Conservation (phyloP, 306 rosid species). For the Ziziphus jujuba region DNA sequence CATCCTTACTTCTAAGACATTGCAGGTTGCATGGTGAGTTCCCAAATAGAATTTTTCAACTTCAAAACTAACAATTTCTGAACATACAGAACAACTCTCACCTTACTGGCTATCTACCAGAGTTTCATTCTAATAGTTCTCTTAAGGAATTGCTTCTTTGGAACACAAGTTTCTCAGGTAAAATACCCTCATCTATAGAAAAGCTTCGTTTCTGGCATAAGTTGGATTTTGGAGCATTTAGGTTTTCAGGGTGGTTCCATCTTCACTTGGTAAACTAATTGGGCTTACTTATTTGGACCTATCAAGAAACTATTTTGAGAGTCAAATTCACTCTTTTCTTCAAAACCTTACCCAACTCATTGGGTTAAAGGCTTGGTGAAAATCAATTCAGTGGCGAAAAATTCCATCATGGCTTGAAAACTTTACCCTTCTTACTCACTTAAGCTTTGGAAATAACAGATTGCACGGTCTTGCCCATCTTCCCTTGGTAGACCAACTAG, state of each 20-base stretch:
- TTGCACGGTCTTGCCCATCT: too few relatives aligned
- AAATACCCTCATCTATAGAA: slow-evolving; percentile 31
- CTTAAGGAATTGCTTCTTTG: not conserved
- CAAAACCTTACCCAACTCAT: not conserved
- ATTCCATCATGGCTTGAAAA: slow-evolving; percentile 17
- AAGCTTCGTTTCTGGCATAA: not conserved
- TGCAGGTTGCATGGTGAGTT: slow-evolving; percentile 32
- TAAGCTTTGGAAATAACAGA: too few relatives aligned
- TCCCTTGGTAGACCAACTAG: too few relatives aligned
- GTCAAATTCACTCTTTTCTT: slow-evolving; percentile 7
- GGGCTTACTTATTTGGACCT: not conserved
- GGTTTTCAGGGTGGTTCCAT: too few relatives aligned
- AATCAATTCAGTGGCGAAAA: not conserved
- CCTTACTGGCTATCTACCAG: slow-evolving; percentile 17
- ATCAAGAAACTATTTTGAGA: not conserved
- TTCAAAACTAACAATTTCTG: slow-evolving; percentile 23
- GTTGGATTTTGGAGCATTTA: not conserved
- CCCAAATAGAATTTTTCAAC: slow-evolving; percentile 26
- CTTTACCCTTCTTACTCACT: slow-evolving; percentile 13
- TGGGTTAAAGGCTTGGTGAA: too few relatives aligned
- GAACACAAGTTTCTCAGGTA: slow-evolving; percentile 20
- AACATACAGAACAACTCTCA: not conserved
- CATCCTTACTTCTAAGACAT: not conserved
- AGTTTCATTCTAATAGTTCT: slow-evolving; percentile 16
- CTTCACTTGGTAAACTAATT: too few relatives aligned